Evolutionary conservation across 139 green algal genomes (phyloP).

Genomic region (Closterium sp.): DNA sequence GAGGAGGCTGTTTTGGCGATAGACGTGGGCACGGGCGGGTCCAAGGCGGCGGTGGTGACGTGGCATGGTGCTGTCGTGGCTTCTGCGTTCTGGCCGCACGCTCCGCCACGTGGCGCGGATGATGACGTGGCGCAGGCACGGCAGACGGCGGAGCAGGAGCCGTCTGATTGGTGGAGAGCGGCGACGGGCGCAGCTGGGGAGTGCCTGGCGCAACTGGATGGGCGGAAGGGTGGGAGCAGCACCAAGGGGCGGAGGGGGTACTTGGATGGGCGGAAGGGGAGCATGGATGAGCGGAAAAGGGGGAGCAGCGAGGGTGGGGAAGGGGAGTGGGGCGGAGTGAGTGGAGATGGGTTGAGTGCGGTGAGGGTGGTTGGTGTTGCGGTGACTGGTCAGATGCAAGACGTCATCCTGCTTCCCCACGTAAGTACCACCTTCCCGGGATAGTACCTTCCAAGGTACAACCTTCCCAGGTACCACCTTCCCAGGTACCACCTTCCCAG

Average conservation of each 20-base stretch:
- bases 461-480: no score
- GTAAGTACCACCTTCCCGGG: neutral
- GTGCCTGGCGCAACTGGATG: neutral
- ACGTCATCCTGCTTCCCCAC: neutral
- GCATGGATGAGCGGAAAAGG: no score
- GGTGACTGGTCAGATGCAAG: neutral
- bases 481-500: no score
- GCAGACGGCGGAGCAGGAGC: neutral
- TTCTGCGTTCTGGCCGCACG: neutral
- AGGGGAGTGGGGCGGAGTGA: neutral
- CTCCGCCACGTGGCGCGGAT: neutral
- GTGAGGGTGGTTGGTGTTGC: neutral
- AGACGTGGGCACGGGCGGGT: slow-evolving; percentile 19
- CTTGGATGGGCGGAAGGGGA: no score
- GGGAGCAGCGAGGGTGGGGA: neutral
- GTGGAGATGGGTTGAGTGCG: neutral
- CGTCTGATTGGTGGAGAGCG: neutral
- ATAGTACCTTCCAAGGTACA: no score
- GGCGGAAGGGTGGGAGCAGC: neutral
- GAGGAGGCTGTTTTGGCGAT: neutral
- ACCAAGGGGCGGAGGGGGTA: no score
- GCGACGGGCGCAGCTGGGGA: neutral
- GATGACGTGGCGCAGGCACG: neutral
- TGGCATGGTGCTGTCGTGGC: slow-evolving; percentile 6
- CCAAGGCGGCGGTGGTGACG: slow-evolving; percentile 20